A percentile compares a stretch with the other conserved stretches of the same genome.
These are phyloP conservation scores for Polytolypa hystricis DNA, from an alignment of 2,329 filamentous ascomycete species.

Conservation along the genomic window DNA sequence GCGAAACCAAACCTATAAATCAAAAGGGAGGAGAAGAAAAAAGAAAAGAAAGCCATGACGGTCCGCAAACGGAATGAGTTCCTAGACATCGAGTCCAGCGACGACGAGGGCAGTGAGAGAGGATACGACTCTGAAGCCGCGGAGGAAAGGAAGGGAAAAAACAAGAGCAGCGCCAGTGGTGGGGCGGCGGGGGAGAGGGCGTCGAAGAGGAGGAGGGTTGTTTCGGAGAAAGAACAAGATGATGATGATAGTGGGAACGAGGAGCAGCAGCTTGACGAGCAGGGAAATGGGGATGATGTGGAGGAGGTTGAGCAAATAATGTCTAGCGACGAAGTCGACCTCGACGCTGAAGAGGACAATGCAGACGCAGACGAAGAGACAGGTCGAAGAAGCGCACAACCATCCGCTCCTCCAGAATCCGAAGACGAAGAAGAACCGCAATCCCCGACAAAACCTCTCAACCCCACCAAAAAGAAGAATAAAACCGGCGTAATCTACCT, in stretches of 20 bases:
- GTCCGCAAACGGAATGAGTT: constrained; percentile 30
- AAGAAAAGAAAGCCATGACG: constrained; percentile 24
- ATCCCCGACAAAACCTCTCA: constrained; percentile 7
- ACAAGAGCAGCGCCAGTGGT: constrained; percentile 5
- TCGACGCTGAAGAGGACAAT: background rate
- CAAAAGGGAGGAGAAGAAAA: background rate
- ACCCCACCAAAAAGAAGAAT: constrained; percentile 16
- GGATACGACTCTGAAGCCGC: constrained; percentile 37
- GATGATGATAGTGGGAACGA: constrained; percentile 10
- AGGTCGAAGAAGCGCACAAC: constrained; percentile 6
- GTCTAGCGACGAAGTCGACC: background rate
- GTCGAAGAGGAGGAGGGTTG: constrained; percentile 47
- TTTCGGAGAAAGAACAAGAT: constrained; percentile 40
- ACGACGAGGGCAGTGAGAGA: constrained; percentile 28
- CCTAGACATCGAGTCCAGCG: constrained; percentile 26
- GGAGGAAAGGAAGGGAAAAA: constrained; percentile 27
- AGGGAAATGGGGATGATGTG: constrained; percentile 10
- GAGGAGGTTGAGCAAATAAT: constrained; percentile 4
- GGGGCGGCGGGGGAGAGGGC: constrained; percentile 25
- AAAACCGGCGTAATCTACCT: constrained; percentile 36
- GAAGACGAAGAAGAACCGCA: constrained; percentile 9
- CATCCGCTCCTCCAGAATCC: too few relatives aligned
- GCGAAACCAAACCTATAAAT: background rate
- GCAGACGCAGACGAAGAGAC: background rate
- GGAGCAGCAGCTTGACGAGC: constrained; percentile 8